phyloP scores from a whole-genome alignment of 805 yeast species.

The Naumovozyma dairenensis region DNA sequence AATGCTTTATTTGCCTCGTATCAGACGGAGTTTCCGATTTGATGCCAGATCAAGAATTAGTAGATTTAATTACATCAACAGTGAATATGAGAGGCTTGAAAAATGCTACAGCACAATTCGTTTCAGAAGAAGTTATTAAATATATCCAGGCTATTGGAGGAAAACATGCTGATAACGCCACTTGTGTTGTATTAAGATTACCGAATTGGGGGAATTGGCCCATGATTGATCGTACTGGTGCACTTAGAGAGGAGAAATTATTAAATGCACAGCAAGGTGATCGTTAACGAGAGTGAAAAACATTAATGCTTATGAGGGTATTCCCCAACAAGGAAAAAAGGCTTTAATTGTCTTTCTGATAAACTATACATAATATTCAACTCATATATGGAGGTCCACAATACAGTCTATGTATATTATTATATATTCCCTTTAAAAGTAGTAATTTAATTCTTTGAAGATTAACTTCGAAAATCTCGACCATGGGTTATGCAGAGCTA shows the following conservation, averaged over 20 bases:
- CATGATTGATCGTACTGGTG: slow-evolving; percentile 70
- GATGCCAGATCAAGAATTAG: slow-evolving; percentile 82
- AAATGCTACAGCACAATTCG: slow-evolving; percentile 71
- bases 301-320: slow-evolving; percentile 5
- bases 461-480: too few relatives aligned
- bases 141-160: slow-evolving; percentile 83
- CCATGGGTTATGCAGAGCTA: too few relatives aligned
- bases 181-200: slow-evolving; percentile 70
- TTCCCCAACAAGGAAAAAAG: too few relatives aligned
- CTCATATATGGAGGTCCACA: too few relatives aligned
- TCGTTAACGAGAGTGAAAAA: too few relatives aligned
- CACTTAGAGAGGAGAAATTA: slow-evolving; percentile 61
- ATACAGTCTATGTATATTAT: too few relatives aligned
- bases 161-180: slow-evolving; percentile 75
- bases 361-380: too few relatives aligned
- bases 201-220: slow-evolving; percentile 97
- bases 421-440: too few relatives aligned
- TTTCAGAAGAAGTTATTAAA: slow-evolving; percentile 76
- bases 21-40: slow-evolving; percentile 83
- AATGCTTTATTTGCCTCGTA: slow-evolving; percentile 70
- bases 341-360: too few relatives aligned
- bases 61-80: slow-evolving; percentile 72
- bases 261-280: too few relatives aligned
- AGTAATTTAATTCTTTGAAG: too few relatives aligned
- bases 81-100: slow-evolving; percentile 49